Conservation (phyloP, 2,329 filamentous ascomycete genomes). For the Nemania sp. region DNA sequence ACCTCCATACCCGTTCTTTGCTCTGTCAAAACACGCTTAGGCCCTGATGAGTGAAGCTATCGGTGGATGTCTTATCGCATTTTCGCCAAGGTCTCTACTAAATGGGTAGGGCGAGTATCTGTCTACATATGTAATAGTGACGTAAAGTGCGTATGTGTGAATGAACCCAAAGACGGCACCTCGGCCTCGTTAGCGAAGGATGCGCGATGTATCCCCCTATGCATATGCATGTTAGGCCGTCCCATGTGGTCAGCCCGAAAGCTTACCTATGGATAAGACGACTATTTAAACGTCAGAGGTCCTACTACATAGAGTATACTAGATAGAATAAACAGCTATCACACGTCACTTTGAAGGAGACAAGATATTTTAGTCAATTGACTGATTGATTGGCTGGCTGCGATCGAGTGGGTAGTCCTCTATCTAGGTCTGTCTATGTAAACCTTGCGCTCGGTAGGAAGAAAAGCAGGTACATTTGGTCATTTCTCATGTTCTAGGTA, state of each 20-base stretch:
- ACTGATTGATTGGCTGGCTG: slow-evolving; percentile 8
- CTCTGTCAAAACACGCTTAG: background rate
- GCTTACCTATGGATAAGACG: background rate
- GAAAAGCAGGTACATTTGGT: background rate
- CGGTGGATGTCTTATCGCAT: background rate
- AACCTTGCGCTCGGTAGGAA: background rate
- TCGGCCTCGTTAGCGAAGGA: too few relatives aligned
- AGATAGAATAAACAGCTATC: background rate
- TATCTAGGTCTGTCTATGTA: slow-evolving; percentile 24
- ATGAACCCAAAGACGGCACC: too few relatives aligned
- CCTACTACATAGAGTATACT: background rate
- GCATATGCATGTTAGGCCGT: slow-evolving; percentile 18
- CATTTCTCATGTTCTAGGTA: slow-evolving; percentile 8
- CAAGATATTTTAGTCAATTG: background rate
- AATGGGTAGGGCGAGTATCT: too few relatives aligned
- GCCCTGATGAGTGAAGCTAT: background rate
- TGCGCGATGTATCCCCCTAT: background rate
- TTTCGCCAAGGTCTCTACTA: background rate
- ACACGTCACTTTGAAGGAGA: background rate
- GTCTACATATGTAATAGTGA: too few relatives aligned
- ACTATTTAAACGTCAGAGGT: background rate
- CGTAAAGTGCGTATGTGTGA: too few relatives aligned
- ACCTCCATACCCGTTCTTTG: background rate
- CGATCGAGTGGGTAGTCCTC: slow-evolving; percentile 10
- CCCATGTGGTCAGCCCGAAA: background rate